Base-by-base conservation (phyloP, 1,284 basidiomycete genomes). In the Porphyrellus sp. region DNA sequence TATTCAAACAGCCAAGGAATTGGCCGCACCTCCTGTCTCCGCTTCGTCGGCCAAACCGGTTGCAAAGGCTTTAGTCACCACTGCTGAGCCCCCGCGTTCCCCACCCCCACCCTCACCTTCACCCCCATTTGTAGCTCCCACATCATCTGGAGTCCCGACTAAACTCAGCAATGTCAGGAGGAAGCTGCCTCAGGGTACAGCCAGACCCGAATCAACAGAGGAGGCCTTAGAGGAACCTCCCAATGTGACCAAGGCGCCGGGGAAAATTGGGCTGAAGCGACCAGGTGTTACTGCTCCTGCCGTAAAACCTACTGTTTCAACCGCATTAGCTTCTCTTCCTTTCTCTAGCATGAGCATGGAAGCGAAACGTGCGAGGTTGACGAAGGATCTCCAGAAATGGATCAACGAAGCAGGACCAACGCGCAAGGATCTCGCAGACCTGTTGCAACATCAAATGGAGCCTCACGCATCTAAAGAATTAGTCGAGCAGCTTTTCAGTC, bases 371-470 rank as follows among this genome's bases (percentile, higher is more conserved):
- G 62, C 74, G 21, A 82, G 97, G 31, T 74, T 92, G 40, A 80
- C 82, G 49, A 93, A 91, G 64, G 96, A 98, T 65, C 79, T 81
- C 4, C 79, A 81, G 53, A 79, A 81, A 66, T 89, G 95, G 95
- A 71, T 93, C 58, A 84, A 93, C 58, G 92, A 95, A 65, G 78
- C 82, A 37, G 90, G 89, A 16, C 72, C 88, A 11, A 86, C 86
- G 6, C 79, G 91, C 50, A 91, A 93, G 63, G 95, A 98, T 65
- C 80, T 97, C 18, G 81, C 89, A 35, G 96, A 98, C 43, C 74
- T 87, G 13, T 76, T 99, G 34, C 89, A 93, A 57, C 81, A 81
- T 58, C 97, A 99, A 70, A 97, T 98, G 90, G 93, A 97, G 61
- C 79, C 85, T 1, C 81, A 91, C 63, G 78, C 83, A 13, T 88